Evolutionary conservation across 768 basidiomycete species (phyloP), one percentile per base, ranked within the genome.

Genomic region (Psilocybe subaeruginosa): DNA sequence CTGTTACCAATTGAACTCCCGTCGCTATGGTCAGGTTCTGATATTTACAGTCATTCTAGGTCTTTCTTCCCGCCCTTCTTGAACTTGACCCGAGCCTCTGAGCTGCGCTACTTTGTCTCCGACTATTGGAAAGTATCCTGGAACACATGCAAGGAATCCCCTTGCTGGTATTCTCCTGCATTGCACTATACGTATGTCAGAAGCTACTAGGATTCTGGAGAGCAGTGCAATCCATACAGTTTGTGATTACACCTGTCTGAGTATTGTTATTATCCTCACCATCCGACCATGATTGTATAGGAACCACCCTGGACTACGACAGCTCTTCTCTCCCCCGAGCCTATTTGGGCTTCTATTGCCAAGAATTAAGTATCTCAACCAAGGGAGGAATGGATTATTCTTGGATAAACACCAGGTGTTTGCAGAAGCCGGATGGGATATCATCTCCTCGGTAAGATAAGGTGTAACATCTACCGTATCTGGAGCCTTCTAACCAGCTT

Each of bases 61-160:
- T 35, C 33, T 35, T 35, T 1, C 33, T 35, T 35, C 33, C 33
- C 33, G 11, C 33, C 11, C 11, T 35, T 35, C 33, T 35, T 35
- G 6, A 35, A 35, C 33, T 35, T 35, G 33, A 35, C 33, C 11
- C 3, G 11, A 35, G 7, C 11, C 33, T 11, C 33, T 11, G 7
- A 35, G 33, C 33, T 35, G 33, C 11, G 11, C 33, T 35, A 35
- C 33, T 31, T 7, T 8, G 23, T 50, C 49, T 50, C 30, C 4
- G 8, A 17, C 11, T 48, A 30, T 30, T 50, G 9, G 27, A 6
- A 29, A 16, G 23, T 23, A 23, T 23, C 23, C 14, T 33, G 6
- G 19, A 27, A 8, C 19, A 8, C 19, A 77, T 63, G 62, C 57
- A 63, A 16, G 57, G 57, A 4, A 54, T 63, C 11, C 57, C 51